Conservation (phyloP, 768 basidiomycete genomes). For the Kwoniella heveanensis region DNA sequence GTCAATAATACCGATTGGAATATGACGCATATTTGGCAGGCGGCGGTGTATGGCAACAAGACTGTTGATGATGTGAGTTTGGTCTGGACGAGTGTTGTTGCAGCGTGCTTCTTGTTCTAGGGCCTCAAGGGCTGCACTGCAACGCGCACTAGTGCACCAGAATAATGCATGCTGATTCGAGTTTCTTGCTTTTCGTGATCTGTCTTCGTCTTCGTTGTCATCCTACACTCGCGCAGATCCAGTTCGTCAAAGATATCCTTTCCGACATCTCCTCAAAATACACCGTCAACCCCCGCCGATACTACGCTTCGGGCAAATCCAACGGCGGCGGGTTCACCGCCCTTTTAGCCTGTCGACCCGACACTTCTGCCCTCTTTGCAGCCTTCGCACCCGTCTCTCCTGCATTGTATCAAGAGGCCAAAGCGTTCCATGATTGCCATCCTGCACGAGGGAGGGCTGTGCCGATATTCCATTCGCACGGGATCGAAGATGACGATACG, state of each 20-base stretch:
- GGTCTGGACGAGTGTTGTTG: no score
- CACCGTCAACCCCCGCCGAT: conserved; percentile 28
- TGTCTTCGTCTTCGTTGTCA: no score
- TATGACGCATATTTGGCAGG: conserved; percentile 35
- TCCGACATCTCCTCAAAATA: conserved; percentile 31
- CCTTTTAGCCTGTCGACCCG: conserved; percentile 36
- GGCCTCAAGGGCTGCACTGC: no score
- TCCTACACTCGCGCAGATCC: conserved; percentile 37
- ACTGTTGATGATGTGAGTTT: conserved; percentile 37
- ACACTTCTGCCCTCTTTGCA: conserved; percentile 38
- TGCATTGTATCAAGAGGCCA: conserved; percentile 39
- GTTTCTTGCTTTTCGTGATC: no score
- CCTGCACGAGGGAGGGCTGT: conserved; percentile 22
- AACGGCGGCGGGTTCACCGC: conserved; percentile 49
- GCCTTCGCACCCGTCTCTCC: conserved; percentile 41
- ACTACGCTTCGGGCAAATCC: conserved; percentile 44
- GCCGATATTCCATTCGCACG: conserved; percentile 43
- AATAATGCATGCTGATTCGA: no score
- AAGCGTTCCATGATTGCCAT: conserved; percentile 30
- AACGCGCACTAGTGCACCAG: no score
- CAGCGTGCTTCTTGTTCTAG: no score
- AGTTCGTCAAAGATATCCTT: conserved; percentile 42
- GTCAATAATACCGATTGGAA: conserved; percentile 33
- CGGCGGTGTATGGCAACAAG: conserved; percentile 33
- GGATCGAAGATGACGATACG: conserved; percentile 36